A percentile compares a stretch with the other conserved stretches of the same genome.
Conservation (phyloP, 257 asterid genomes). For the Schizonepeta tenuifolia region DNA sequence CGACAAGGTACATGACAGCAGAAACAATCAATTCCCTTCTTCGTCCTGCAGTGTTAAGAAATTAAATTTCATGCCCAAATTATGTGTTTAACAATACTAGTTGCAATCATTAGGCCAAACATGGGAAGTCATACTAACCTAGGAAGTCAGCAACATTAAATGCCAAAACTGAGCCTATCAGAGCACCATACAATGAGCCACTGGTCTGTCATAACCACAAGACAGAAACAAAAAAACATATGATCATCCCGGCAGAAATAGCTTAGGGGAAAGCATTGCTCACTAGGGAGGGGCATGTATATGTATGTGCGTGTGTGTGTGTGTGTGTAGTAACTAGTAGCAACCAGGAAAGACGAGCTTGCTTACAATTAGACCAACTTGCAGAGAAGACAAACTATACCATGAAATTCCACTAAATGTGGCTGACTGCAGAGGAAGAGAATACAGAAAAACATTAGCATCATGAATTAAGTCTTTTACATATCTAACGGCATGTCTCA, state of each 20-base stretch:
- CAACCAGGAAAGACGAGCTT: conserved; percentile 29
- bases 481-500: neutral
- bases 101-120: conserved; percentile 21
- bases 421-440: conserved; percentile 70
- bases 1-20: conserved; percentile 67
- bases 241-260: conserved; percentile 27
- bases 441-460: conserved; percentile 27
- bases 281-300: neutral
- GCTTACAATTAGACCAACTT: conserved; percentile 88
- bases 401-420: conserved; percentile 77
- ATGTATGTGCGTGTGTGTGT: neutral
- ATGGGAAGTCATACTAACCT: conserved; percentile 51
- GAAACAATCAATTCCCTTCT: conserved; percentile 85
- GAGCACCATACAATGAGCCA: conserved; percentile 96
- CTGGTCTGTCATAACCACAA: conserved; percentile 74
- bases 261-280: conserved; percentile 18
- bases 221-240: conserved; percentile 27
- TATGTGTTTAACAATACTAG: conserved; percentile 10
- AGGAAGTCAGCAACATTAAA: conserved; percentile 86
- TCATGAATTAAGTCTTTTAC: conserved; percentile 21
- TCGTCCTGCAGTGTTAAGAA: conserved; percentile 64
- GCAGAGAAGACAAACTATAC: conserved; percentile 83
- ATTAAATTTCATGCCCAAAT: conserved; percentile 14
- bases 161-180: conserved; percentile 89
- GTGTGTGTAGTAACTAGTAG: neutral